Conservation (phyloP, 768 basidiomycete genomes). For the Leccinum fibrillosum region DNA sequence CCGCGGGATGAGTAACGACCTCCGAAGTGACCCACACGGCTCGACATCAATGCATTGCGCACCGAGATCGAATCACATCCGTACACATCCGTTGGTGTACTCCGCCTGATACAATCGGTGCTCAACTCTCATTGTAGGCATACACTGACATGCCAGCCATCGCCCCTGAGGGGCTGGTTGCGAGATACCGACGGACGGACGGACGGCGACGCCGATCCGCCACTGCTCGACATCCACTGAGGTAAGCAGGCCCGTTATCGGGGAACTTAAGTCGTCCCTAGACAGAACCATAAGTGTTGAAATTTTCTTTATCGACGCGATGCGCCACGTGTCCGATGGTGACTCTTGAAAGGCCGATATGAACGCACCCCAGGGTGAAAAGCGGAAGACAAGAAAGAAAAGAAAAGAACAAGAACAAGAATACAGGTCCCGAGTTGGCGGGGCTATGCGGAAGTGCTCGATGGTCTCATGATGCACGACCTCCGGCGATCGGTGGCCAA, state of each 20-base stretch:
- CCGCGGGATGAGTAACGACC: background rate
- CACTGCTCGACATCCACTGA: background rate
- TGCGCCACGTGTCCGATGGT: background rate
- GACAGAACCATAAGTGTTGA: background rate
- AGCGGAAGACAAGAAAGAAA: background rate
- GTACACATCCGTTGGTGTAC: background rate
- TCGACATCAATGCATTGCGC: background rate
- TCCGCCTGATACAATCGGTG: background rate
- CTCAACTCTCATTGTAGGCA: background rate
- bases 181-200: background rate
- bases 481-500: background rate
- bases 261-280: background rate
- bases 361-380: background rate
- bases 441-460: background rate
- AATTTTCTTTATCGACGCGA: background rate
- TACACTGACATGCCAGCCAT: background rate
- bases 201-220: background rate
- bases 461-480: background rate
- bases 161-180: background rate
- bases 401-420: background rate
- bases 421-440: background rate
- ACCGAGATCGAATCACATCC: background rate
- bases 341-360: background rate
- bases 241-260: background rate
- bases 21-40: background rate